Base-by-base conservation (phyloP, 2,329 filamentous ascomycete genomes). In the Claviceps citrina region DNA sequence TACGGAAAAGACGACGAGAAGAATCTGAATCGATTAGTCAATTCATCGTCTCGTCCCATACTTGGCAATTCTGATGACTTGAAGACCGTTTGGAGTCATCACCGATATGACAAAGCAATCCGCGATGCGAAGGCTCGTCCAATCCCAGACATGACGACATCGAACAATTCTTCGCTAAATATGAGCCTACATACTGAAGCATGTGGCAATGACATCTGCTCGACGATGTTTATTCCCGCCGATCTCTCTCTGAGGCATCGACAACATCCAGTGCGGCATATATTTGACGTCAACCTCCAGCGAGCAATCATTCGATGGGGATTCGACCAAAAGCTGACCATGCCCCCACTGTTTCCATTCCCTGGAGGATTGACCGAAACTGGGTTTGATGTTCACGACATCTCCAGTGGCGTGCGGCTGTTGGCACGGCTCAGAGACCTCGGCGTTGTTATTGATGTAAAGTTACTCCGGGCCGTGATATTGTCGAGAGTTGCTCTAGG, bases 241-340 rank as follows among this genome's bases (percentile, higher is more conserved):
- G 68, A 72, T 40, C 51, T 73, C 10, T 58, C 63, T 1, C 51
- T 60, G 19, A 44, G 46, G 8, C 61, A 64, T 39, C 56, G 53
- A 1, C 49, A 59, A 10, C 70, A 74, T 43, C 70, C 70, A 2
- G 41, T 73, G 6, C 60, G 58, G 31, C 57, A 57, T 28, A 55
- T 74, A 16, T 72, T 74, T 44, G 54, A 61, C 31, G 37, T 44
- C 9, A 50, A 49, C 20, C 42, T 71, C 16, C 54, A 69, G 39
- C 53, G 56, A 1, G 50, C 52, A 2, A 58, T 71, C 13, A 45
- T 70, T 7, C 55, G 66, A 27, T 69, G 63, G 58, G 62, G 63
- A 0, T 71, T 72, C 40, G 55, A 64, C 41, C 51, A 58, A 37
- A 57, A 53, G 10, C 39, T 59, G 19, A 51, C 54, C 2, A 46